phyloP scores from a whole-genome alignment of 2,329 filamentous ascomycete genomes.

The Rutstroemia sp. region DNA sequence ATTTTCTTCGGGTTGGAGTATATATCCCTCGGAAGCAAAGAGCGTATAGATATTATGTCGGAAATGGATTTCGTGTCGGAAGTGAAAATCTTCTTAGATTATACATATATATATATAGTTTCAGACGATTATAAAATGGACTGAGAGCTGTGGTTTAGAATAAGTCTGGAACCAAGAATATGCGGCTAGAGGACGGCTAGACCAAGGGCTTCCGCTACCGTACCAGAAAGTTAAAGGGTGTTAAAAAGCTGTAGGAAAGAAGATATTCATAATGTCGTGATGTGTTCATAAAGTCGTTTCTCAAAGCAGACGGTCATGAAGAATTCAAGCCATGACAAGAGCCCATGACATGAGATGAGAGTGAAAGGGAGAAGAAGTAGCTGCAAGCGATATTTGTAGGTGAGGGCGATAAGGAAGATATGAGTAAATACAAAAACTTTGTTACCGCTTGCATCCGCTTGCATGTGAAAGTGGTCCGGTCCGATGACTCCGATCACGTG shows the following conservation, averaged over 20 bases:
- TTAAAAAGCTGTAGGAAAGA: too few species aligned
- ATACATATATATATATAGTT: background rate
- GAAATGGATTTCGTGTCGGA: background rate
- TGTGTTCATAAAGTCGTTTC: background rate
- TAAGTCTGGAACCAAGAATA: background rate
- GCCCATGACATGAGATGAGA: background rate
- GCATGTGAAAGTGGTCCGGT: background rate
- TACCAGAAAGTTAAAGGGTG: too few species aligned
- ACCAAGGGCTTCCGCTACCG: background rate
- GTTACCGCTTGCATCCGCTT: background rate
- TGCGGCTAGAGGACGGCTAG: background rate
- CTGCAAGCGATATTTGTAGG: background rate
- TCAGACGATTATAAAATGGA: background rate
- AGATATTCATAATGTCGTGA: too few species aligned
- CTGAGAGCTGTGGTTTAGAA: background rate
- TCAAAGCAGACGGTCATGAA: too few species aligned
- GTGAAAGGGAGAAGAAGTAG: background rate
- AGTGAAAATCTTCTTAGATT: too few species aligned
- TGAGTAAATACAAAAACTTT: background rate
- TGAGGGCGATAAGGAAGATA: background rate
- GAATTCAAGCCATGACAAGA: too few species aligned
- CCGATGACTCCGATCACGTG: background rate
- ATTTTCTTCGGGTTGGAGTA: too few species aligned
- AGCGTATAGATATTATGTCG: background rate
- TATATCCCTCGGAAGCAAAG: background rate